These are phyloP conservation scores for Ustilago sp. DNA, from an alignment of 1,284 basidiomycete species.

Conservation along the genomic window DNA sequence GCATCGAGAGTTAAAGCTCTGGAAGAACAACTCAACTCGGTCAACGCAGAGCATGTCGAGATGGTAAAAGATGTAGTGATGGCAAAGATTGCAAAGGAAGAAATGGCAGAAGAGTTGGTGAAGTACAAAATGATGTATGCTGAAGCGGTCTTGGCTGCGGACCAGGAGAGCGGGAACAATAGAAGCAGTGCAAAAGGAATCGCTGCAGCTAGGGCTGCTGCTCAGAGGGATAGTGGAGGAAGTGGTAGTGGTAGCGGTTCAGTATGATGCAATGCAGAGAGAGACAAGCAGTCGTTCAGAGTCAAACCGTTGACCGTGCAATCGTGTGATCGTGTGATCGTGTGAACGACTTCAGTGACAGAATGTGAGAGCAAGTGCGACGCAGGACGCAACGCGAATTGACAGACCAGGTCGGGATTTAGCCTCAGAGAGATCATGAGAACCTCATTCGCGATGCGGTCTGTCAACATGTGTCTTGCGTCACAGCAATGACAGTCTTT, in stretches of 20 bases:
- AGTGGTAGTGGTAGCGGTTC: slow-evolving; percentile 15
- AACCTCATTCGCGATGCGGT: no score
- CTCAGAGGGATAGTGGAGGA: slow-evolving; percentile 16
- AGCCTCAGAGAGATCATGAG: no score
- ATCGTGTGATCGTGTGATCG: neutral
- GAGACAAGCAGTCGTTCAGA: neutral
- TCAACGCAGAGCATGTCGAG: slow-evolving; percentile 66
- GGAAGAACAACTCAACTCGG: slow-evolving; percentile 59
- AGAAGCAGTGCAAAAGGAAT: slow-evolving; percentile 23
- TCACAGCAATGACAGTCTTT: no score
- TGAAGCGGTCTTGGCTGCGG: slow-evolving; percentile 55
- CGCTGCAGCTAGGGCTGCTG: neutral
- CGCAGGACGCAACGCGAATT: no score
- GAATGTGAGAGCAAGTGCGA: neutral
- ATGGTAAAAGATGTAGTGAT: slow-evolving; percentile 66
- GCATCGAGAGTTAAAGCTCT: slow-evolving; percentile 57
- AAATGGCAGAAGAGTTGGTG: slow-evolving; percentile 67
- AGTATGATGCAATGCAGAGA: neutral
- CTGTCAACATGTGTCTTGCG: no score
- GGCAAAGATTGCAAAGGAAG: slow-evolving; percentile 67
- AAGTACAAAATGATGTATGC: slow-evolving; percentile 68
- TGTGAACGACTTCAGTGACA: neutral
- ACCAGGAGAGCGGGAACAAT: slow-evolving; percentile 36
- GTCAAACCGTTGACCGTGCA: neutral
- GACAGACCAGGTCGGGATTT: no score